Percentiles rank a stretch among this genome's conserved stretches.
Evolutionary conservation across 768 basidiomycete genomes (phyloP).

Genomic region (Boletus vermiculosoides): DNA sequence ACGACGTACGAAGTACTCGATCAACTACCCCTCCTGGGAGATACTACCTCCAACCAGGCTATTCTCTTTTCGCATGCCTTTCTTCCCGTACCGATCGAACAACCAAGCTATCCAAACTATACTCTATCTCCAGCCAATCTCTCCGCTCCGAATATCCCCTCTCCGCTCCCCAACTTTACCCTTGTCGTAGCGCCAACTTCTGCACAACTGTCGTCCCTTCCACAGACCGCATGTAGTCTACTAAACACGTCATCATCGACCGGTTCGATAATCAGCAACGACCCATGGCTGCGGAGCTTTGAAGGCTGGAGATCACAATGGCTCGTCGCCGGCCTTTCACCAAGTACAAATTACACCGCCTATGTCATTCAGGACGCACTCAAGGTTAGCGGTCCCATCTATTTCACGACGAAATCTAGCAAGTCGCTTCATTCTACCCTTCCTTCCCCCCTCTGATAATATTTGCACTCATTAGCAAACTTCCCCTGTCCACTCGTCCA

Average conservation of each 20-base stretch:
- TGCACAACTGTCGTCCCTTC: constrained; percentile 40
- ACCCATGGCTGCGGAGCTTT: constrained; percentile 54
- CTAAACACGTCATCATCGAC: constrained; percentile 33
- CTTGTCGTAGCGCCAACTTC: constrained; percentile 56
- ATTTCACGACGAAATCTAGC: constrained; percentile 76
- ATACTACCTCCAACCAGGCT: constrained; percentile 71
- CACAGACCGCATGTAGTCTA: constrained; percentile 63
- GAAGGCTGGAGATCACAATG: constrained; percentile 71
- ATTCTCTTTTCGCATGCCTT: constrained; percentile 69
- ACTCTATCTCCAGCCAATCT: constrained; percentile 61
- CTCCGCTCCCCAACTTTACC: constrained; percentile 48
- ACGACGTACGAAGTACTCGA: constrained; percentile 47
- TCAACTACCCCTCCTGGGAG: constrained; percentile 59
- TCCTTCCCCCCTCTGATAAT: background rate
- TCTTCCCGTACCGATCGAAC: constrained; percentile 23
- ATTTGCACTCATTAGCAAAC: constrained; percentile 37
- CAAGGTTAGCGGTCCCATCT: constrained; percentile 65
- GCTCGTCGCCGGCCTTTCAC: constrained; percentile 55
- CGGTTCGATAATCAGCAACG: constrained; percentile 43
- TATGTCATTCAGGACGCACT: constrained; percentile 58
- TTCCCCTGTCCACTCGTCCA: constrained; percentile 71
- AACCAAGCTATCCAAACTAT: constrained; percentile 71
- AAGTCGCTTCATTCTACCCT: constrained; percentile 18
- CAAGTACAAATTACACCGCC: constrained; percentile 76
- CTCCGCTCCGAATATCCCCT: constrained; percentile 41